phyloP scores from a whole-genome alignment of 2,329 filamentous ascomycete genomes.

The Emydomyces testavorans region DNA sequence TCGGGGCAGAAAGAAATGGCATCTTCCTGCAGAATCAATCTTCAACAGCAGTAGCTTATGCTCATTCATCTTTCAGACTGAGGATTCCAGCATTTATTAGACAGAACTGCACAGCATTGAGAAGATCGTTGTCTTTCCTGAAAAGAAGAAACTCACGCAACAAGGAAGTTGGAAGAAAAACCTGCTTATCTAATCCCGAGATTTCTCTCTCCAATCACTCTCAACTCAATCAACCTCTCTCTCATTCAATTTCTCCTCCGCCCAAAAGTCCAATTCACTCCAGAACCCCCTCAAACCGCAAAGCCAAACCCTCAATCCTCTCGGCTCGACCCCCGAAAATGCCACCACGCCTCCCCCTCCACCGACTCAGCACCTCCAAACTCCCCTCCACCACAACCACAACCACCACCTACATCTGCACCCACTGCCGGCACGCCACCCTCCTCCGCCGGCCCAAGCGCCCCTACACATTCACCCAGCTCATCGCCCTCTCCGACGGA shows the following conservation, averaged over 20 bases:
- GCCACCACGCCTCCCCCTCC: conserved; percentile 29
- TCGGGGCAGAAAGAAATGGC: conserved; percentile 10
- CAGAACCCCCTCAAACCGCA: background rate
- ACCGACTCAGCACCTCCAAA: conserved; percentile 20
- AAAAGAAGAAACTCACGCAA: too few species aligned
- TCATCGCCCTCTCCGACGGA: conserved; percentile 85
- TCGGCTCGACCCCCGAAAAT: conserved; percentile 18
- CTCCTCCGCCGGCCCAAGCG: conserved; percentile 79
- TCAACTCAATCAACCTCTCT: conserved; percentile 4
- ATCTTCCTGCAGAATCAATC: conserved; percentile 13
- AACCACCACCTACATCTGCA: conserved; percentile 34
- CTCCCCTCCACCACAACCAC: conserved; percentile 14
- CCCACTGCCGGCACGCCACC: conserved; percentile 67
- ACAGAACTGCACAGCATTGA: too few species aligned
- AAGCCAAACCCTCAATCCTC: background rate
- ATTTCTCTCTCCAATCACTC: conserved; percentile 23
- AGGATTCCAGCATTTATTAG: background rate
- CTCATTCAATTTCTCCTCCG: background rate
- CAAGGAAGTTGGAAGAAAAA: conserved; percentile 5
- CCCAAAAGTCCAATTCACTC: background rate
- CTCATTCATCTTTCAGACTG: conserved; percentile 5
- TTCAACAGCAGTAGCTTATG: background rate
- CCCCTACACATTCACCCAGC: conserved; percentile 94
- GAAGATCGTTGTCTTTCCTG: background rate
- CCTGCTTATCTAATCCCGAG: conserved; percentile 7